Evolutionary conservation across 768 basidiomycete species (phyloP).

Genomic region (Termitomyces sp.): DNA sequence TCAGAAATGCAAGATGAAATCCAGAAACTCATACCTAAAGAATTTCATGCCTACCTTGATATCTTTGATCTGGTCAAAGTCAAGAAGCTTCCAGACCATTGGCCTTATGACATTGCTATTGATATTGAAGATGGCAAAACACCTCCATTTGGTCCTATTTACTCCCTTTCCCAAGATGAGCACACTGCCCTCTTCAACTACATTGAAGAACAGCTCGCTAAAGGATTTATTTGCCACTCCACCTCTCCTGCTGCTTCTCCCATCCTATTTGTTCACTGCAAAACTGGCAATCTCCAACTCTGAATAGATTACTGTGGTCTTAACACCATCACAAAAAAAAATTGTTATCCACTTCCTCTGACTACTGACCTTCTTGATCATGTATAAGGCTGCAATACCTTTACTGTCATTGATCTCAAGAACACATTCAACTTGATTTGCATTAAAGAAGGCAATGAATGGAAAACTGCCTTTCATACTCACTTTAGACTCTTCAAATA

Average conservation of each 20-base stretch:
- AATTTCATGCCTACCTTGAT: conserved; percentile 7
- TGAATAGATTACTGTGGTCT: too few species aligned
- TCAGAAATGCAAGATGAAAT: neutral
- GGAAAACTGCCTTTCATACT: conserved; percentile 35
- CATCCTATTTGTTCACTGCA: conserved; percentile 18
- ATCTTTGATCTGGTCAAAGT: conserved; percentile 24
- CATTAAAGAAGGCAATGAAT: conserved; percentile 32
- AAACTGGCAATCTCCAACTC: conserved; percentile 33
- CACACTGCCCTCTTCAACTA: too few species aligned
- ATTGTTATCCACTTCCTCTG: too few species aligned
- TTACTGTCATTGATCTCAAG: too few species aligned
- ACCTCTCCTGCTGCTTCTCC: too few species aligned
- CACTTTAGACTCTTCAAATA: neutral
- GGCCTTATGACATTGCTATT: too few species aligned
- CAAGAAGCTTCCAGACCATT: neutral
- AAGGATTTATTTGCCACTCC: too few species aligned
- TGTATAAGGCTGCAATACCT: too few species aligned
- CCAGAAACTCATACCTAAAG: neutral
- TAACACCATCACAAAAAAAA: too few species aligned
- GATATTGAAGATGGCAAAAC: conserved; percentile 26
- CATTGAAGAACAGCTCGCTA: too few species aligned
- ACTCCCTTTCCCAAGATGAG: conserved; percentile 22
- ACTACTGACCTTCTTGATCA: too few species aligned
- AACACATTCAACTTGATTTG: too few species aligned
- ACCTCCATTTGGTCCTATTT: conserved; percentile 32